Percentiles rank a stretch among this genome's conserved stretches.
phyloP scores from a whole-genome alignment of 139 green algal genomes.

The Helicosporidium sp. region DNA sequence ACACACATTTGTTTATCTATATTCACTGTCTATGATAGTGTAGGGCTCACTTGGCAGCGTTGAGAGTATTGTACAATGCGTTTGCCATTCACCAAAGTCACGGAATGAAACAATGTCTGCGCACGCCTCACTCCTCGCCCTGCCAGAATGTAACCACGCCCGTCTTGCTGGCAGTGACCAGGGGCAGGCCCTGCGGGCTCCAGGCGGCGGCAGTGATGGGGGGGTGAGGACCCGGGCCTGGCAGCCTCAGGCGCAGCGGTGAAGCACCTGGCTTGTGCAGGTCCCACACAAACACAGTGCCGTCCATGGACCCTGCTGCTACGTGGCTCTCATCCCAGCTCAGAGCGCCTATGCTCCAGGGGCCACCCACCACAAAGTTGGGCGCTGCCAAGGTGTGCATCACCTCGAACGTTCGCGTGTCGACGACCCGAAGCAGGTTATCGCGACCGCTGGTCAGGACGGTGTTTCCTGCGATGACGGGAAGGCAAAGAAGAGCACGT shows the following conservation, averaged over 20 bases:
- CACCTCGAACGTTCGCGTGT: neutral
- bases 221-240: slow-evolving; percentile 2
- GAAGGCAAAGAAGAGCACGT: too few species aligned
- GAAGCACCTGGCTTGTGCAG: slow-evolving; percentile 1
- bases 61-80: too few species aligned
- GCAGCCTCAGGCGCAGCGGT: neutral
- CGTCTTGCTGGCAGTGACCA: slow-evolving; percentile 16
- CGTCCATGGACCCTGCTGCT: slow-evolving; percentile 19
- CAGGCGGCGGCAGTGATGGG: slow-evolving; percentile 7
- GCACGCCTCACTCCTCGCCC: neutral
- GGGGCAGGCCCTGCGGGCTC: slow-evolving; percentile 14
- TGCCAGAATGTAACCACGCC: slow-evolving; percentile 17
- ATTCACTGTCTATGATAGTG: too few species aligned
- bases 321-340: slow-evolving; percentile 19
- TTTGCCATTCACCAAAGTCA: too few species aligned
- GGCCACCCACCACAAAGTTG: too few species aligned
- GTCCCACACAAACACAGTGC: slow-evolving; percentile 25
- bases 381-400: slow-evolving; percentile 7
- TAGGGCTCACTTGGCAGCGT: too few species aligned
- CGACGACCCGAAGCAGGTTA: neutral
- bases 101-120: too few species aligned
- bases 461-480: too few species aligned
- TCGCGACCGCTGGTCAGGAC: too few species aligned
- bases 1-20: too few species aligned
- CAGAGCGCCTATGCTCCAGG: too few species aligned